phyloP scores from a whole-genome alignment of 495 filamentous ascomycete genomes.

The Penicillium canescens region DNA sequence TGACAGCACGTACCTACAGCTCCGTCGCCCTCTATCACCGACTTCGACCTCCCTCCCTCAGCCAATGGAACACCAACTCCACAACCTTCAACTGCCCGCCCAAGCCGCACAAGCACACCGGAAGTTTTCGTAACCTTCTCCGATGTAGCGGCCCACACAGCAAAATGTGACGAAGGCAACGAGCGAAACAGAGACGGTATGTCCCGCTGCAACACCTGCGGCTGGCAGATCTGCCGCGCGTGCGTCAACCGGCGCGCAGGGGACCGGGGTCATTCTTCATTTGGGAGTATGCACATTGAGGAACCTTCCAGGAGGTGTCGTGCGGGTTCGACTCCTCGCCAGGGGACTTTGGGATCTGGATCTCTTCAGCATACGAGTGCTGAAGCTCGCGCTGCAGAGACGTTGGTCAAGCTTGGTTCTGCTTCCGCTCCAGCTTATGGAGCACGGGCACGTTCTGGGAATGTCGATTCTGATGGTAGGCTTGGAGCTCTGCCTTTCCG shows the following conservation, averaged over 20 bases:
- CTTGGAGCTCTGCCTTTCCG: no score
- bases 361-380: no score
- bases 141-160: constrained; percentile 43
- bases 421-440: no score
- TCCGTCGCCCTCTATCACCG: neutral
- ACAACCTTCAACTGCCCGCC: neutral
- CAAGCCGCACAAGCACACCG: no score
- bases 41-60: no score
- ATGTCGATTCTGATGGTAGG: no score
- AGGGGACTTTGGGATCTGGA: no score
- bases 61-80: neutral
- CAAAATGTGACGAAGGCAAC: constrained; percentile 53
- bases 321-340: no score
- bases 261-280: constrained; percentile 23
- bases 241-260: constrained; percentile 29
- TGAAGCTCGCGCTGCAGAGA: no score
- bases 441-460: no score
- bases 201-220: constrained; percentile 44
- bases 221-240: constrained; percentile 43
- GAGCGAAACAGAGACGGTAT: constrained; percentile 44
- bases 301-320: neutral
- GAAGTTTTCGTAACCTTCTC: constrained; percentile 21
- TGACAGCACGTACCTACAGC: neutral
- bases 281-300: constrained; percentile 12
- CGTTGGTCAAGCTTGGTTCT: no score